Evolutionary conservation across 2,329 filamentous ascomycete species (phyloP), one percentile per base, ranked within the genome.

Genomic region (Stachybotrys echinatus): DNA sequence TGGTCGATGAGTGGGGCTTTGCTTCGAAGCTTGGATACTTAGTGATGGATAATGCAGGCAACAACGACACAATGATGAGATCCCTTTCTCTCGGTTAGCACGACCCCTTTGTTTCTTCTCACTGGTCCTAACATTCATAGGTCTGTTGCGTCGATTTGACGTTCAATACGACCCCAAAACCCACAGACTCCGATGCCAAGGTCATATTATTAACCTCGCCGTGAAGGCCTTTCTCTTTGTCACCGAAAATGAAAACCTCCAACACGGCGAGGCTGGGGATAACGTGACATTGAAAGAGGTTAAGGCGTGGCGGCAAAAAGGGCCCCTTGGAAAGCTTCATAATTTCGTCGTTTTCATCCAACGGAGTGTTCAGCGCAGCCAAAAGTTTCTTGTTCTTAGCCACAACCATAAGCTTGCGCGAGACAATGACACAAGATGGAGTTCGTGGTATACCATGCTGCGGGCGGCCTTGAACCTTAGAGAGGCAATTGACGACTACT

Each of bases 211-310:
- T 19, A 50, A 45, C 40, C 48, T 49, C 19, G 42, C 48, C 12
- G 42, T 42, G 7, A 45, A 46, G 42, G 47, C 47, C 12, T 52
- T 52, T 42, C 48, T 51, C 40, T 52, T 52, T 34, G 47, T 48
- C 22, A 53, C 48, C 21, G 42, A 50, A 18, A 48, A 50, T 21
- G 45, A 50, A 48, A 48, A 50, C 23, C 48, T 48, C 12, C n/a
- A n/a, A n/a, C n/a, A n/a, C n/a, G n/a, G n/a, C n/a, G n/a, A n/a
- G n/a, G n/a, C n/a, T n/a, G 45, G 48, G 45, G 40, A 27, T 31
- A 40, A 53, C 19, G 39, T 48, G 17, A 51, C 42, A 42, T 12
- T 48, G 34, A 46, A 48, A 18, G 2, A 51, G 31, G 40, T 45
- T 19, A 21, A 40, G 21, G 31, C 31, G 31, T 37, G 31, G 31